Percentiles rank a stretch among this genome's conserved stretches.
These are phyloP conservation scores for Naganishia albida DNA, from an alignment of 1,284 basidiomycete genomes.

Conservation along the genomic window DNA sequence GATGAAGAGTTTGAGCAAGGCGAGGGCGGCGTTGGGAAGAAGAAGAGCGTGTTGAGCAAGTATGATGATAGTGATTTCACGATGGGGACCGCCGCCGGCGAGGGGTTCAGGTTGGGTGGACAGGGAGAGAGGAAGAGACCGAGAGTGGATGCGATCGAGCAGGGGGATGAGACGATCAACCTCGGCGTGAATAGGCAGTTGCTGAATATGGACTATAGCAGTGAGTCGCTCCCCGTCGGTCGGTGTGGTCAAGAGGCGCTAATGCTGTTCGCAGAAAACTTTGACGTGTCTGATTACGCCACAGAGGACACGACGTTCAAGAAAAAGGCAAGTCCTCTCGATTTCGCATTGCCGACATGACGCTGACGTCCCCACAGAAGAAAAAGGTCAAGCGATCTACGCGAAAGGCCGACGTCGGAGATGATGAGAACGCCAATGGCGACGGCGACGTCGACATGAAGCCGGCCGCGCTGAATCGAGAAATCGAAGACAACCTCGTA, in stretches of 20 bases:
- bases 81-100: constrained; percentile 60
- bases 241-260: background rate
- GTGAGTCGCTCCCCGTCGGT: constrained; percentile 62
- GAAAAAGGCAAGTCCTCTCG: constrained; percentile 69
- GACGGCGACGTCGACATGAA: constrained; percentile 74
- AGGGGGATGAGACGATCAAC: constrained; percentile 58
- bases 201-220: constrained; percentile 85
- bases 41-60: constrained; percentile 82
- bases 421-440: constrained; percentile 35
- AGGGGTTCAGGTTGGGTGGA: constrained; percentile 56
- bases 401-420: constrained; percentile 63
- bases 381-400: constrained; percentile 81
- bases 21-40: constrained; percentile 61
- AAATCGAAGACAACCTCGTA: constrained; percentile 83
- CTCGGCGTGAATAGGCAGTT: constrained; percentile 74
- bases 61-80: constrained; percentile 84
- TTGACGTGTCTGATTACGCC: constrained; percentile 82
- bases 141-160: constrained; percentile 56
- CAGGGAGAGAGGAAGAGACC: constrained; percentile 60
- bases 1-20: constrained; percentile 85
- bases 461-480: constrained; percentile 60
- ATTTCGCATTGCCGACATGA: background rate
- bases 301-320: constrained; percentile 91
- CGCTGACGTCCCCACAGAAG: constrained; percentile 58
- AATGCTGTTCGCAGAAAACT: constrained; percentile 65